phyloP scores from a whole-genome alignment of 1,284 basidiomycete species.

The Ceratobasidium sp. region DNA sequence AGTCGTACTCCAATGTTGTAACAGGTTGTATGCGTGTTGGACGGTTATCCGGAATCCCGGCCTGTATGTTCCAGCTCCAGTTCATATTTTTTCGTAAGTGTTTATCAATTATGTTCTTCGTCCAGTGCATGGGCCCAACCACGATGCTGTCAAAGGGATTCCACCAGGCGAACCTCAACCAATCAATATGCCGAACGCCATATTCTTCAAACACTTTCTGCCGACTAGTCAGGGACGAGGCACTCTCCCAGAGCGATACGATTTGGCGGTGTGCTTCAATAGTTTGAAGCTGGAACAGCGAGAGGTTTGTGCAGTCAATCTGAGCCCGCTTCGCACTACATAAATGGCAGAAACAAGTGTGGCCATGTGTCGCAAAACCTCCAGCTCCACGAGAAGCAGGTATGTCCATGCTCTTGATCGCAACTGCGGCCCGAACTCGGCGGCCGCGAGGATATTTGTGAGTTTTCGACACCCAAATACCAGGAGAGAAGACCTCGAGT shows the following conservation, averaged over 20 bases:
- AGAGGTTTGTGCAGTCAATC: neutral
- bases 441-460: conserved; percentile 23
- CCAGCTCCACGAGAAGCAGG: neutral
- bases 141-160: neutral
- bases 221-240: neutral
- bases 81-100: conserved; percentile 16
- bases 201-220: neutral
- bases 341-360: conserved; percentile 16
- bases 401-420: neutral
- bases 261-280: neutral
- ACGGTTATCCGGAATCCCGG: neutral
- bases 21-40: neutral
- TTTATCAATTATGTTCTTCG: conserved; percentile 3
- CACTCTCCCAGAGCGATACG: neutral
- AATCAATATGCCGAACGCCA: neutral
- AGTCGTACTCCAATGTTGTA: neutral
- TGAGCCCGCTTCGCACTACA: neutral
- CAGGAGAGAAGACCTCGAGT: conserved; percentile 45
- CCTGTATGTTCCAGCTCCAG: neutral
- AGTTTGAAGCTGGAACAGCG: neutral
- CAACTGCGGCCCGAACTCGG: neutral
- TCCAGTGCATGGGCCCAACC: conserved; percentile 19
- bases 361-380: conserved; percentile 3
- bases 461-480: conserved; percentile 51
- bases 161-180: neutral